phyloP scores from a whole-genome alignment of 129 eudicot species.

The Calendula officinalis region DNA sequence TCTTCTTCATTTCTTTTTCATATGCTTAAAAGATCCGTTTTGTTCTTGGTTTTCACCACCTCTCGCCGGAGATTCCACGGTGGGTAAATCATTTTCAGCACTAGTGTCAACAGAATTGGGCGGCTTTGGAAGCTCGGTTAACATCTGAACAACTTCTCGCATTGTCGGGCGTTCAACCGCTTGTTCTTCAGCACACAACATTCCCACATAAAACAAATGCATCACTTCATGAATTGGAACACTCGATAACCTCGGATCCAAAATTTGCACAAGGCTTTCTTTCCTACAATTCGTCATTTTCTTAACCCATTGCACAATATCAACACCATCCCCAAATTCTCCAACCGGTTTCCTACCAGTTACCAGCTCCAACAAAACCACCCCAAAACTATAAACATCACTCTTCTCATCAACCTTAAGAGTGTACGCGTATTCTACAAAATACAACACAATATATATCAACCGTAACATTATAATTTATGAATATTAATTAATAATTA shows the following conservation, averaged over 20 bases:
- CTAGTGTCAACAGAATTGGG: constrained; percentile 31
- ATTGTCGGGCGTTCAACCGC: constrained; percentile 97
- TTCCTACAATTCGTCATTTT: constrained; percentile 83
- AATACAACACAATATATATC: too few relatives aligned
- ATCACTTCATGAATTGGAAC: constrained; percentile 93
- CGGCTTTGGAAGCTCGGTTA: constrained; percentile 80
- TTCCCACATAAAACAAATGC: constrained; percentile 91
- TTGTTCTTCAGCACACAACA: constrained; percentile 95
- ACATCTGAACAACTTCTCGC: constrained; percentile 92
- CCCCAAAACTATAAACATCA: constrained; percentile 94
- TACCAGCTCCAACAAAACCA: constrained; percentile 84
- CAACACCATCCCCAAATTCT: constrained; percentile 98
- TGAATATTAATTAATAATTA: too few relatives aligned
- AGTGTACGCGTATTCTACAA: constrained; percentile 91
- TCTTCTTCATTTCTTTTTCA: constrained; percentile 24
- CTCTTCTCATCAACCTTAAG: constrained; percentile 98
- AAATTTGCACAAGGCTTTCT: constrained; percentile 69
- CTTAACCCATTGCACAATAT: constrained; percentile 98
- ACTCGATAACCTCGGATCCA: constrained; percentile 74
- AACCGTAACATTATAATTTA: too few relatives aligned
- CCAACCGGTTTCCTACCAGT: constrained; percentile 92
- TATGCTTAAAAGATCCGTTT: constrained; percentile 75
- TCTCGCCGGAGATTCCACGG: constrained; percentile 36
- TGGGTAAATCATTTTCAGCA: constrained; percentile 33
- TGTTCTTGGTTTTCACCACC: constrained; percentile 37